Conservation (phyloP, 2,329 filamentous ascomycete genomes). For the Ascochyta viciae-villosae region DNA sequence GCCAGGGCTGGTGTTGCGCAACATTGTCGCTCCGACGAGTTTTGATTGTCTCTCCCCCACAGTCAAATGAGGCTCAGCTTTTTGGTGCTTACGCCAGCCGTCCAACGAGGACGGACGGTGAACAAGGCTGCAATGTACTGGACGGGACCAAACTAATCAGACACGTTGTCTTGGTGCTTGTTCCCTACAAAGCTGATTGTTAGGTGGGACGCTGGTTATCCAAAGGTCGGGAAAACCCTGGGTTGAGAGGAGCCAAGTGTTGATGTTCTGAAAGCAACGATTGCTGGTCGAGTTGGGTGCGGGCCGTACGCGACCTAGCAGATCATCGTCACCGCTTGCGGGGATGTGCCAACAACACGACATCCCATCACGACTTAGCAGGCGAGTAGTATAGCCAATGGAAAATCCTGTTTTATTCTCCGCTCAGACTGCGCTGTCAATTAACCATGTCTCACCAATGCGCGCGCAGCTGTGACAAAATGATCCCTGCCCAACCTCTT, state of each 20-base stretch:
- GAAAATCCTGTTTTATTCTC: slow-evolving; percentile 15
- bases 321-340: slow-evolving; percentile 15
- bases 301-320: slow-evolving; percentile 10
- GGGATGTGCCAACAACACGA: slow-evolving; percentile 13
- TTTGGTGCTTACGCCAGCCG: too few relatives aligned
- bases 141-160: too few relatives aligned
- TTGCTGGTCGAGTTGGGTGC: background rate
- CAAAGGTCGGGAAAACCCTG: too few relatives aligned
- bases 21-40: background rate
- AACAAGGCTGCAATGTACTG: too few relatives aligned
- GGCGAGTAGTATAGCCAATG: slow-evolving; percentile 9
- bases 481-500: slow-evolving; percentile 36
- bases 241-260: too few relatives aligned
- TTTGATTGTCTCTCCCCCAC: too few relatives aligned
- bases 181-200: too few relatives aligned
- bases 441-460: slow-evolving; percentile 33
- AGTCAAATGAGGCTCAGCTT: too few relatives aligned
- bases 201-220: too few relatives aligned
- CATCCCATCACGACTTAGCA: slow-evolving; percentile 8
- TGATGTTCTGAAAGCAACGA: background rate
- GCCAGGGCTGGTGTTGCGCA: background rate
- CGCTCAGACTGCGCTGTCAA: slow-evolving; percentile 7
- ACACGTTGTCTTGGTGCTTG: too few relatives aligned
- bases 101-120: too few relatives aligned
- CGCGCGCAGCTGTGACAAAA: slow-evolving; percentile 28